These are phyloP conservation scores for Calocybe gangraenosa DNA, from an alignment of 768 basidiomycete species.

Conservation along the genomic window DNA sequence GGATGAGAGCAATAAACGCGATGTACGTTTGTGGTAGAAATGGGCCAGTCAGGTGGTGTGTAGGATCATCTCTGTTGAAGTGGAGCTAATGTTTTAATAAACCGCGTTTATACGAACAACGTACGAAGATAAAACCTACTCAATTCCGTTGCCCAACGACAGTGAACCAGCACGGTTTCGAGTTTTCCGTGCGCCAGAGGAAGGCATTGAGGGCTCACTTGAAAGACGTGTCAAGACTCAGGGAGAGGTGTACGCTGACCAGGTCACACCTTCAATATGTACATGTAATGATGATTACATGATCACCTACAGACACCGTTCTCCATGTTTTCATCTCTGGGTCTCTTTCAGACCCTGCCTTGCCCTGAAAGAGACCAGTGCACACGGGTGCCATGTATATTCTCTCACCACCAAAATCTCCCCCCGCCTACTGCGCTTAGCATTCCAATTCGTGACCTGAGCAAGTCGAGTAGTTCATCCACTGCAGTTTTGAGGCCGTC, in stretches of 20 bases:
- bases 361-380: conserved; percentile 59
- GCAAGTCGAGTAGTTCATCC: not conserved
- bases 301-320: not conserved
- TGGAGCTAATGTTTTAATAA: not conserved
- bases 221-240: not conserved
- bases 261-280: not conserved
- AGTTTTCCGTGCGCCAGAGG: conserved; percentile 2
- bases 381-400: conserved; percentile 52
- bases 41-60: conserved; percentile 59
- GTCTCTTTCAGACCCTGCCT: conserved; percentile 51
- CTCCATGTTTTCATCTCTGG: conserved; percentile 60
- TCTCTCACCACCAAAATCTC: conserved; percentile 51
- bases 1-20: not conserved
- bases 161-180: conserved; percentile 4
- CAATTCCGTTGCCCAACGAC: conserved; percentile 20
- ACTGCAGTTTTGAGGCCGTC: conserved; percentile 8
- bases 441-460: conserved; percentile 30
- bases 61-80: conserved; percentile 42
- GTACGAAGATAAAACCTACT: conserved; percentile 21
- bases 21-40: conserved; percentile 62
- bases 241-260: not conserved
- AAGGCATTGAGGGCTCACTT: not conserved
- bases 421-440: conserved; percentile 31
- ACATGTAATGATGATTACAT: conserved; percentile 1
- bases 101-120: not conserved